Evolutionary conservation across 2,329 filamentous ascomycete genomes (phyloP), one percentile per base, ranked within the genome.

Genomic region (Drechslera avenae): DNA sequence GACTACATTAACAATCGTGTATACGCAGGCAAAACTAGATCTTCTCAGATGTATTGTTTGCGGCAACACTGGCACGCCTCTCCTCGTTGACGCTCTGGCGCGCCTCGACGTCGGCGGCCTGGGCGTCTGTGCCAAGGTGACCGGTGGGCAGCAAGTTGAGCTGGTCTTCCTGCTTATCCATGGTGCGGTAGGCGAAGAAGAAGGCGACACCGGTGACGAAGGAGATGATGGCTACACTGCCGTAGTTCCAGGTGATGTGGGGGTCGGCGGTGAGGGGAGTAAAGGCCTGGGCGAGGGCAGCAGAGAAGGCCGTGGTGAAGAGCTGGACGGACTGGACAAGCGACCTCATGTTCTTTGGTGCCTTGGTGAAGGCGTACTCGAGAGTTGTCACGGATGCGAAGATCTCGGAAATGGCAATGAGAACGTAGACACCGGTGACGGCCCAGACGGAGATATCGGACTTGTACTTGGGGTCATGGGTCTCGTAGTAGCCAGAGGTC

Each of bases 321-420:
- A 71, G 66, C 36, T 63, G 58, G 33, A 75, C 64, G 31, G 69
- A 63, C 46, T 68, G 63, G n/a, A 75, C 72, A 18, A 75, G 57
- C 26, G 68, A 73, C 23, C 71, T 64, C 86, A 90, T 88, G 67
- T 79, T 83, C 34, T 81, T 81, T 2, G 87, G 87, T 0, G 87
- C 87, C 72, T 90, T 89, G 64, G 86, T 88, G 73, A 86, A 90
- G 14, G 86, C 87, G 59, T 90, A 89, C 68, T 90, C 87, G 9
- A 88, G 80, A 54, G 84, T 83, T 1, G 86, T 88, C 54, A 90
- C 84, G 9, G 83, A 86, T 39, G 83, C 83, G 63, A 86, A 83
- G 50, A 86, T 85, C 67, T 87, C 83, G 0, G 82, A 78, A 12
- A 83, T 71, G 16, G 80, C 83, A 21, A 85, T 82, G 39, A 86